These are phyloP conservation scores for Oryza longistaminata DNA, from an alignment of 176 grass and related monocot genomes.

Conservation along the genomic window DNA sequence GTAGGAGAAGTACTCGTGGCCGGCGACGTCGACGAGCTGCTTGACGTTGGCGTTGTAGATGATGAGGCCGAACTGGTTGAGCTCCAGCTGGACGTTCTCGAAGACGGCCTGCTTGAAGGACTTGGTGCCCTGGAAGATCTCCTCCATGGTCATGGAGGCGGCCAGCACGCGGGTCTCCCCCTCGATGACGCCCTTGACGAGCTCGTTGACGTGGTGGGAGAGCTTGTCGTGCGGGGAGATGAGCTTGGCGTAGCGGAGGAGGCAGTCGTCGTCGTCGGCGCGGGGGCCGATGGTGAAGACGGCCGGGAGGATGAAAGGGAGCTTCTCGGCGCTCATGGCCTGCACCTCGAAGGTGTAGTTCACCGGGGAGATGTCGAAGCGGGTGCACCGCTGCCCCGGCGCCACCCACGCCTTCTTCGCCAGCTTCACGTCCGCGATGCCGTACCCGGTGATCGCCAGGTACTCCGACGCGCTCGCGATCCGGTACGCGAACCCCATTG, in stretches of 20 bases:
- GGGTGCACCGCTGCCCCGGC: slow-evolving; percentile 53
- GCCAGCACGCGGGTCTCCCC: slow-evolving; percentile 79
- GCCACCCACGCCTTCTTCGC: slow-evolving; percentile 73
- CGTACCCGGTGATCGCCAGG: no score
- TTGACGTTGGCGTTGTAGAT: slow-evolving; percentile 96
- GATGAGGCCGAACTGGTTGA: slow-evolving; percentile 83
- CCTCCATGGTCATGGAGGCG: no score
- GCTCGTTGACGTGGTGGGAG: slow-evolving; percentile 70
- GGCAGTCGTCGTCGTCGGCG: slow-evolving; percentile 36
- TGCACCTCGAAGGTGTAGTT: slow-evolving; percentile 76
- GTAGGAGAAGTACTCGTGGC: slow-evolving; percentile 91
- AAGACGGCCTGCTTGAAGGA: slow-evolving; percentile 72
- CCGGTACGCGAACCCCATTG: no score
- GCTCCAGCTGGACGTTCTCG: slow-evolving; percentile 77
- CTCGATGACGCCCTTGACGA: slow-evolving; percentile 82
- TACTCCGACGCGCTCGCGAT: no score
- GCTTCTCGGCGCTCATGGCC: slow-evolving; percentile 95
- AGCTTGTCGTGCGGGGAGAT: slow-evolving; percentile 76
- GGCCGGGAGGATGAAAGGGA: slow-evolving; percentile 83
- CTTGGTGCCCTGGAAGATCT: slow-evolving; percentile 79
- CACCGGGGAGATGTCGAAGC: slow-evolving; percentile 70
- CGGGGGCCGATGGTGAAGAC: slow-evolving; percentile 93
- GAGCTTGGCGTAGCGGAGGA: slow-evolving; percentile 80
- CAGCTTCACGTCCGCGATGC: no score
- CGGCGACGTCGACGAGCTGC: slow-evolving; percentile 71